phyloP scores from a whole-genome alignment of 257 asterid species.

The Salvia miltiorrhiza region DNA sequence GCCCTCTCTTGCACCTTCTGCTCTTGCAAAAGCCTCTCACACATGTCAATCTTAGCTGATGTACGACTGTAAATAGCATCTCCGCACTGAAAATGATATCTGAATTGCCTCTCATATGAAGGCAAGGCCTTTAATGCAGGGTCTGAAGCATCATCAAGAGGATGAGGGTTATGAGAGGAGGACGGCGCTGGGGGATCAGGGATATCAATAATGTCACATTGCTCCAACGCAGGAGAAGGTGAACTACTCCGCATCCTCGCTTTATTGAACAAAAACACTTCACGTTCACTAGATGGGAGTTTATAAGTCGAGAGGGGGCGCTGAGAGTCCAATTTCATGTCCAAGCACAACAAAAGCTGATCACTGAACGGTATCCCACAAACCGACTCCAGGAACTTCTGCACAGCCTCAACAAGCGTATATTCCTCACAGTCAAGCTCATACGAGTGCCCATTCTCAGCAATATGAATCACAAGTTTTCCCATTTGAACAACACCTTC shows the following conservation, averaged over 20 bases:
- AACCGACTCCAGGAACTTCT: conserved; percentile 55
- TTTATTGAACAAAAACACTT: conserved; percentile 74
- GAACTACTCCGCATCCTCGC: conserved; percentile 79
- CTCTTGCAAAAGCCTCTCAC: conserved; percentile 72
- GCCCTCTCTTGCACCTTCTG: conserved; percentile 95
- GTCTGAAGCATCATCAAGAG: conserved; percentile 82
- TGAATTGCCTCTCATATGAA: conserved; percentile 85
- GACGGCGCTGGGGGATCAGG: conserved; percentile 62
- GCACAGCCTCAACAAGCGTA: conserved; percentile 74
- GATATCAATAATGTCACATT: conserved; percentile 45
- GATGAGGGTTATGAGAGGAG: conserved; percentile 56
- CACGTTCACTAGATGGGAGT: conserved; percentile 72
- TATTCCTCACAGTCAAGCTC: conserved; percentile 67
- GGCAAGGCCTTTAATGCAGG: conserved; percentile 91
- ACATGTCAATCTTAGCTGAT: conserved; percentile 42
- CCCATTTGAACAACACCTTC: conserved; percentile 69
- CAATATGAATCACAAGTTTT: conserved; percentile 70
- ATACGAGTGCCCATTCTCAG: conserved; percentile 86
- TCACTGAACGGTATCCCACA: conserved; percentile 59
- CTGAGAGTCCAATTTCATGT: conserved; percentile 74
- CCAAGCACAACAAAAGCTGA: conserved; percentile 86
- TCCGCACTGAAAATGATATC: conserved; percentile 85
- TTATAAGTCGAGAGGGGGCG: conserved; percentile 67
- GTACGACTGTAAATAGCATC: conserved; percentile 68
- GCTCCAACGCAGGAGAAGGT: conserved; percentile 58